Evolutionary conservation across 2,329 filamentous ascomycete genomes (phyloP), one percentile per base, ranked within the genome.

Genomic region (Arachnomyces sp.): DNA sequence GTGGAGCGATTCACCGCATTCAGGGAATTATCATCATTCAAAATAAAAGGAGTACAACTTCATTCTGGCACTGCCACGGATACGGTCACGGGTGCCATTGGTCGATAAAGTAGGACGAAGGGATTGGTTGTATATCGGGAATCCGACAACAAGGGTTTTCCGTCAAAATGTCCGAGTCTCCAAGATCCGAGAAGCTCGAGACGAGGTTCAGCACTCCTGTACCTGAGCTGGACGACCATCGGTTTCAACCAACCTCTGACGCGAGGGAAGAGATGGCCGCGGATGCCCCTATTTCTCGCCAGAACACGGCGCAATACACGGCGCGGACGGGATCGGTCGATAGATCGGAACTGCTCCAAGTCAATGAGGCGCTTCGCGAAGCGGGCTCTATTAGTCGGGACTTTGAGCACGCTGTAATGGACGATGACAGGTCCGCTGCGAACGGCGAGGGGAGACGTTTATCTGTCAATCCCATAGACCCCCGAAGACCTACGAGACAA

Each of bases 351-450:
- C 48, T 72, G 28, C 63, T 73, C 11, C 60, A 67, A 39, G 56
- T 71, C 41, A 67, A 70, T 42, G 65, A 71, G 48, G 65, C 62
- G 2, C 58, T 73, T 15, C 54, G 56, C 17, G 61, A 65, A 34
- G 52, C 51, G 11, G 59, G 61, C n/a, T 64, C 67, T n/a, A 68
- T 66, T 47, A 73, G 84, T 30, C 78, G 86, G 42, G 88, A 94
- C 58, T 94, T 94, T 50, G 89, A 95, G 60, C 79, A 92, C 51
- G 88, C 86, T 11, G 72, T 94, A 28, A 68, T 82, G 30, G 86
- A 94, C 50, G 89, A 94, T 39, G 82, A 84, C 31, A 53, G 51
- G 30, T 64, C 61, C 15, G 49, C 46, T 25, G 54, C 58, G 16
- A 63, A 64, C 28, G 45, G 58, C 31, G 60, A 63, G 39, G 39